Base-by-base conservation (phyloP, 257 asterid species). In the Solanum etuberosum region DNA sequence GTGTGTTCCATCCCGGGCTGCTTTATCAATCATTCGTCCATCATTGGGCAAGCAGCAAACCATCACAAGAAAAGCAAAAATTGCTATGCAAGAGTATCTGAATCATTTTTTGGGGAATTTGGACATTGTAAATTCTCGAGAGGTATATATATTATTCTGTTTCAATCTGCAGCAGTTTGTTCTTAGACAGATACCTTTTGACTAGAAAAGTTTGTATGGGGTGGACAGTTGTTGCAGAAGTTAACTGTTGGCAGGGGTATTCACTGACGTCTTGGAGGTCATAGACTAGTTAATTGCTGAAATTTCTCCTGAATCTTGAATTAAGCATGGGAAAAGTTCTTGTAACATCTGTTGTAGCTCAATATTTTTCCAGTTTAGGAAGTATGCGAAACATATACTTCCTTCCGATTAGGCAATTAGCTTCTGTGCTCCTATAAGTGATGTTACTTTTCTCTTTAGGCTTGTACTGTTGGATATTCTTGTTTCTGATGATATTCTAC, bases 61-160 rank as follows among this genome's bases (percentile, higher is more conserved):
- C 23, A 90, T 94, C 85, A 89, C 96, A 63, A 98, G 94, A 38
- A 94, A 89, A 88, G 99, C 97, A 88, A 96, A 94, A 92, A 86
- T 89, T 88, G 98, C 98, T 71, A 95, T 96, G 98, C 99, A 96
- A 93, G 96, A 95, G 86, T 96, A 95, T 92, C 93, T 96, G 89
- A 95, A 91, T 90, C 95, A 95, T 90, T 96, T 96, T 92, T 91
- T 95, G 91, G 98, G 98, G 86, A 93, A 94, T 92, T 90, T 94
- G 95, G 98, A 94, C 88, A 92, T 95, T 43, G 87, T 96, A 87
- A 96, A 96, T 89, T 94, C 97, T 57, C 86, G 85, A 88, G 99
- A 96, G 99, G 99, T 96, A 90, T 88, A 89, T 86, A 89, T 61
- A 80, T 88, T 86, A 86, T 85, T 70, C 88, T 77, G 73, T 73